Base-by-base conservation (phyloP, 805 yeast species). In the Suhomyces pyralidae region DNA sequence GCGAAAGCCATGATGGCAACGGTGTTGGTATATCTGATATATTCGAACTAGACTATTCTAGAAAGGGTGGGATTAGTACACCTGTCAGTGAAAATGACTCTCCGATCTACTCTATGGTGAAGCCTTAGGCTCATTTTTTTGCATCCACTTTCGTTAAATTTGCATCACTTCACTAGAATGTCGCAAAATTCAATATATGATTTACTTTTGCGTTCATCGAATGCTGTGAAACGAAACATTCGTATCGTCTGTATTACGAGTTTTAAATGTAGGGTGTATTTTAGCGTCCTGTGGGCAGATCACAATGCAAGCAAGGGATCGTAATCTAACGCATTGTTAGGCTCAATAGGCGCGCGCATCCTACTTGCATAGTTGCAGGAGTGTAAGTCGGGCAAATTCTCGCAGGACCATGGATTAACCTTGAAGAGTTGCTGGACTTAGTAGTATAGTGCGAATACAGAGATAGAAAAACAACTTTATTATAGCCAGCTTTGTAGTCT, bases 81-180 rank as follows among this genome's bases (percentile, higher is more conserved):
- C 77, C 77, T n/a, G 55, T 62, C 22, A 68, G 71, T 51, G 71
- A 66, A 46, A 67, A 60, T 49, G 70, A 67, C 28, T 54, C 57
- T 17, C 64, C 64, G 12, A 48, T 52, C 32, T 55, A 57, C 28
- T 42, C 52, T 30, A 52, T 45, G 52, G 42, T 38, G 14, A 49
- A 45, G 28, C 45, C 19, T 5, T 42, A 42, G 30, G 42, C 20
- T 12, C 22, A 38, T 28, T 42, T 19, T 34, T 24, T 28, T 36
- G 38, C 40, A 36, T 25, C 49, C 32, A 19, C 32, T 36, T 19
- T 38, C 42, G 42, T 38, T n/a, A 38, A 36, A 10, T 38, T 38
- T 38, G 20, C 42, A 17, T 38, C 24, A 6, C 42, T 38, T 38
- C 24, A 38, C 42, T 38, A 19, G 42, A 19, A 19, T 19, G 42